Base-by-base conservation (phyloP, 352 stramenopile species). In the Pythium aristosporum region DNA sequence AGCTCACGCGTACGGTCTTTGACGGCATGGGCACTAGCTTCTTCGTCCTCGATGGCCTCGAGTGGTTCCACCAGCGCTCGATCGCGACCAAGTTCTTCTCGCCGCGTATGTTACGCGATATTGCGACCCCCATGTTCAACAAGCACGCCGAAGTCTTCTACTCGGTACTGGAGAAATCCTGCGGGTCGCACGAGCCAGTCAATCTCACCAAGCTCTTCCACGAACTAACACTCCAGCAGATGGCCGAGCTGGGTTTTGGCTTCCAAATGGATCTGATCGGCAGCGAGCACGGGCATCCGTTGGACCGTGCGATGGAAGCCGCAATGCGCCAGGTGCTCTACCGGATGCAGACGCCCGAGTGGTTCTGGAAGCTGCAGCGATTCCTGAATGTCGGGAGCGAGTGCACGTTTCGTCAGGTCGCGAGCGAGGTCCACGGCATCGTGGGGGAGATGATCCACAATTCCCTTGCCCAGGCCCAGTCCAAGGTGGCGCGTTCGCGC, bases 241-340 rank as follows among this genome's bases (percentile, higher is more conserved):
- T 76, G 21, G 51, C 69, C 13, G 63, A 76, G 28, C 57, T 76
- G 20, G 69, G 57, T 12, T 73, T 73, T 54, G 69, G 64, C 1
- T n/a, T 70, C 18, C 13, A 60, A 21, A 71, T 71, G 53, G 18
- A 71, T 16, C 18, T 55, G 2, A 52, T 71, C n/a, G n/a, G n/a
- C n/a, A n/a, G n/a, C n/a, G n/a, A n/a, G n/a, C n/a, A n/a, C n/a
- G n/a, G n/a, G n/a, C n/a, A n/a, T n/a, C n/a, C n/a, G n/a, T n/a
- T n/a, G n/a, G n/a, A n/a, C n/a, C n/a, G n/a, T n/a, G n/a, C n/a
- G n/a, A n/a, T n/a, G n/a, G n/a, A n/a, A n/a, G n/a, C n/a, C n/a
- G n/a, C n/a, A n/a, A n/a, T n/a, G n/a, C n/a, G n/a, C n/a, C n/a
- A n/a, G n/a, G n/a, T n/a, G n/a, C n/a, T n/a, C n/a, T n/a, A n/a